Base-by-base conservation (phyloP, 2,329 filamentous ascomycete genomes). In the Nigrograna mackinnonii region DNA sequence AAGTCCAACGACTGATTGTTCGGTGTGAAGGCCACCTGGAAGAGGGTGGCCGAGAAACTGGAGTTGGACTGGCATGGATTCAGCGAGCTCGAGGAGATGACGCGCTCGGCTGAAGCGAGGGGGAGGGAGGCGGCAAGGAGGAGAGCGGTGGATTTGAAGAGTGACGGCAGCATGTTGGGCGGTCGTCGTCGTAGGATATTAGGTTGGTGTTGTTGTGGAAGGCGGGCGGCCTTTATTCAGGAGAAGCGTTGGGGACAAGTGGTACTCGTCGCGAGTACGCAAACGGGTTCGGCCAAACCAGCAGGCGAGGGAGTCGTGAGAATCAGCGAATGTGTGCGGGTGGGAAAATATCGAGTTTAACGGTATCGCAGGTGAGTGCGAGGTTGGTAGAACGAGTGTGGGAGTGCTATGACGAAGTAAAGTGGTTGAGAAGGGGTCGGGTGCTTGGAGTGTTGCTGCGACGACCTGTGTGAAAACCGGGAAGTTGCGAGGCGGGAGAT, bases 41-140 rank as follows among this genome's bases (percentile, higher is more conserved):
- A 96, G 45, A 94, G 79, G 57, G 86, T 91, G 57, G 91, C 91
- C 4, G 88, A 87, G 84, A 96, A 95, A 62, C 84, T 85, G 20
- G 88, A 92, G 70, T 92, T 86, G 45, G 83, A 76, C 77, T 91
- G 87, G 72, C 91, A 96, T 35, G 87, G 80, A 69, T 89, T 91
- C 55, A 96, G 80, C 19, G 91, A 95, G 64, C 81, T 88, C 42
- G 91, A 94, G 58, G 85, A 78, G 60, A 97, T 87, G 62, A 89
- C 76, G 51, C 78, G 79, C 62, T 83, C 77, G 49, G 82, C 86
- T 44, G 80, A 74, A 43, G 75, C 78, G 46, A 80, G 70, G 38
- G 80, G 64, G 39, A 70, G 59, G 36, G 60, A 58, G 42, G 64
- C 65, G 32, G 62, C 58, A 44, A 70, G 60, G 49, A 63, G 58